phyloP scores from a whole-genome alignment of 2,329 filamentous ascomycete species.

The Clonostachys solani region DNA sequence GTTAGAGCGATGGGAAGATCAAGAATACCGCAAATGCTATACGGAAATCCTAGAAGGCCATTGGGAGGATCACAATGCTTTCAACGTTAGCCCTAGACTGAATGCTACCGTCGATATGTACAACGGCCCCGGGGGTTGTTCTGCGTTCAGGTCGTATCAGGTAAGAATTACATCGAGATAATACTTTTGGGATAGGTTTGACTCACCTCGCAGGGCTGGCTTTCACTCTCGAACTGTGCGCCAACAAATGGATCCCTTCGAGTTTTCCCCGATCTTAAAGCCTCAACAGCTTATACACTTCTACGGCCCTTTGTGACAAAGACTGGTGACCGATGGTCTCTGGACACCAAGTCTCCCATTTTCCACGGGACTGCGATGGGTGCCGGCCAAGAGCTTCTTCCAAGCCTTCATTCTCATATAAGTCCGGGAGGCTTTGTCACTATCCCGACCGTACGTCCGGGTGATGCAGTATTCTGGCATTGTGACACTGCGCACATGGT shows the following conservation, averaged over 20 bases:
- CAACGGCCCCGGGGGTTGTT: slow-evolving; percentile 70
- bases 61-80: slow-evolving; percentile 78
- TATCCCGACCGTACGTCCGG: slow-evolving; percentile 58
- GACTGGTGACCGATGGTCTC: slow-evolving; percentile 30
- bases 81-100: slow-evolving; percentile 64
- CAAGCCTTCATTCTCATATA: slow-evolving; percentile 61
- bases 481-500: slow-evolving; percentile 74
- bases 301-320: slow-evolving; percentile 75
- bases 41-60: slow-evolving; percentile 62
- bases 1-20: slow-evolving; percentile 63
- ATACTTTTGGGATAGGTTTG: too few relatives aligned
- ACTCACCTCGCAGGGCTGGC: slow-evolving; percentile 51
- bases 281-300: slow-evolving; percentile 70
- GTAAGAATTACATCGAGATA: too few relatives aligned
- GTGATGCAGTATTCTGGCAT: slow-evolving; percentile 75
- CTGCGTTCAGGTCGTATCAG: slow-evolving; percentile 78
- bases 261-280: slow-evolving; percentile 68
- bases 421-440: slow-evolving; percentile 61
- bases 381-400: slow-evolving; percentile 60
- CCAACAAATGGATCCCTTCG: slow-evolving; percentile 71
- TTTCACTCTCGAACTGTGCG: slow-evolving; percentile 63
- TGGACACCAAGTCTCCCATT: slow-evolving; percentile 24
- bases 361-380: slow-evolving; percentile 67
- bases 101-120: slow-evolving; percentile 67
- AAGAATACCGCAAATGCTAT: slow-evolving; percentile 62